Evolutionary conservation across 164 flowering plant species (phyloP).

Genomic region (Macadamia tetraphylla): DNA sequence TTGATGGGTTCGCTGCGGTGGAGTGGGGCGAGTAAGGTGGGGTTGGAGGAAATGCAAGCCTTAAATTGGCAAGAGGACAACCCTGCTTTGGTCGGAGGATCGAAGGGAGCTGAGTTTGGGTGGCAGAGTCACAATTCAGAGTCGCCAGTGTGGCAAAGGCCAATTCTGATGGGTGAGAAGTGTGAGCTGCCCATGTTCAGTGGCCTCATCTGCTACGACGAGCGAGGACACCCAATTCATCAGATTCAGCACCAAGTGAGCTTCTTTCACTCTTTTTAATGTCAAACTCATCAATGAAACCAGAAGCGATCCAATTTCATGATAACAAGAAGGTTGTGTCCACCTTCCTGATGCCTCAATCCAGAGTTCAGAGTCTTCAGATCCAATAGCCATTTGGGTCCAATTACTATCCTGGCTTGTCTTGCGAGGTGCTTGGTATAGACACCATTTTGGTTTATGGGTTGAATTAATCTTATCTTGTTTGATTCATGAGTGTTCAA

Average conservation of each 20-base stretch:
- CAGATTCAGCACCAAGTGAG: constrained; percentile 10
- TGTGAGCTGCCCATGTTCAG: constrained; percentile 84
- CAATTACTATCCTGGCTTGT: no score
- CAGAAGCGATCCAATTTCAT: no score
- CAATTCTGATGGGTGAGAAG: constrained; percentile 66
- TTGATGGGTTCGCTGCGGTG: constrained; percentile 45
- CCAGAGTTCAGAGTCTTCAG: no score
- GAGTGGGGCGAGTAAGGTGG: constrained; percentile 50
- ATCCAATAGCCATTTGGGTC: no score
- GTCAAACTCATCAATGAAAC: no score
- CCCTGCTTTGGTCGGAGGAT: constrained; percentile 20
- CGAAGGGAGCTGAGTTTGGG: constrained; percentile 11
- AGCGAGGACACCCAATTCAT: constrained; percentile 36
- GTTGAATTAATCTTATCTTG: no score
- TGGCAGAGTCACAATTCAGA: constrained; percentile 38
- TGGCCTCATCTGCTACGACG: constrained; percentile 61
- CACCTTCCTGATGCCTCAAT: no score
- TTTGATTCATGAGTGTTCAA: no score
- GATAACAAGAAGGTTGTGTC: no score
- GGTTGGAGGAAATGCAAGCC: constrained; percentile 18
- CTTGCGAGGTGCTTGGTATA: no score
- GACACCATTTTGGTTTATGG: no score
- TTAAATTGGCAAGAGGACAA: no score
- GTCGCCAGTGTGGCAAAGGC: constrained; percentile 85
- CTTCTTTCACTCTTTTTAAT: not conserved